Conservation (phyloP, 2,329 filamentous ascomycete species). For the Penicillium sp. region DNA sequence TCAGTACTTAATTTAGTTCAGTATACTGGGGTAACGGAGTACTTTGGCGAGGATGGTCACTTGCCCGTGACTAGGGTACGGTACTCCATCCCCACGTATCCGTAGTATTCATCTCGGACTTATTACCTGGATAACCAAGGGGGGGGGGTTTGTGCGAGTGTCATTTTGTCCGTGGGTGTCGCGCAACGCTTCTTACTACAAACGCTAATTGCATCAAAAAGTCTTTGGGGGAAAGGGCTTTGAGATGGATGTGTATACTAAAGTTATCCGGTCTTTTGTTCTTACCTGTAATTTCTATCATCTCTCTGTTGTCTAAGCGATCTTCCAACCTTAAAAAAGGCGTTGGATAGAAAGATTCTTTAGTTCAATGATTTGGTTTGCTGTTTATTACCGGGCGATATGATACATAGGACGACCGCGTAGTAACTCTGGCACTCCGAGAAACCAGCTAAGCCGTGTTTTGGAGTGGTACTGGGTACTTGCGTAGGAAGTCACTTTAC, state of each 20-base stretch:
- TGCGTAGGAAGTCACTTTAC: conserved; percentile 8
- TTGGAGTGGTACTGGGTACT: conserved; percentile 13
- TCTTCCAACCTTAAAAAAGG: not conserved
- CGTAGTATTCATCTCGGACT: conserved; percentile 5
- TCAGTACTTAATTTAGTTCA: not conserved
- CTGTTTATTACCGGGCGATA: not conserved
- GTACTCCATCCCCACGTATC: not conserved
- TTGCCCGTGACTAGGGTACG: not conserved
- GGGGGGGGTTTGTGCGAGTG: conserved; percentile 1
- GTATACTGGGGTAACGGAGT: not conserved
- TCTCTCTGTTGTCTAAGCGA: not conserved
- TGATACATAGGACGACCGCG: not conserved
- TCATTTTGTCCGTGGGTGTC: not conserved
- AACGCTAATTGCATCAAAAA: not conserved
- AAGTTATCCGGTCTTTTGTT: not conserved
- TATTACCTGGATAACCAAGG: conserved; percentile 6
- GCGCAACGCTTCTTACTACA: conserved; percentile 1
- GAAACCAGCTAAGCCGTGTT: conserved; percentile 3
- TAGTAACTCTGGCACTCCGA: not conserved
- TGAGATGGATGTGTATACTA: not conserved
- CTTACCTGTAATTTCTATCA: not conserved
- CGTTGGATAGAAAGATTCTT: not conserved
- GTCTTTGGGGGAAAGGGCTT: not conserved
- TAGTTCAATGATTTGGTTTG: not conserved
- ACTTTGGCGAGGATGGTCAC: not conserved